Conservation (phyloP, 2,329 filamentous ascomycete species). For the Fusarium neocosmosporiellum region DNA sequence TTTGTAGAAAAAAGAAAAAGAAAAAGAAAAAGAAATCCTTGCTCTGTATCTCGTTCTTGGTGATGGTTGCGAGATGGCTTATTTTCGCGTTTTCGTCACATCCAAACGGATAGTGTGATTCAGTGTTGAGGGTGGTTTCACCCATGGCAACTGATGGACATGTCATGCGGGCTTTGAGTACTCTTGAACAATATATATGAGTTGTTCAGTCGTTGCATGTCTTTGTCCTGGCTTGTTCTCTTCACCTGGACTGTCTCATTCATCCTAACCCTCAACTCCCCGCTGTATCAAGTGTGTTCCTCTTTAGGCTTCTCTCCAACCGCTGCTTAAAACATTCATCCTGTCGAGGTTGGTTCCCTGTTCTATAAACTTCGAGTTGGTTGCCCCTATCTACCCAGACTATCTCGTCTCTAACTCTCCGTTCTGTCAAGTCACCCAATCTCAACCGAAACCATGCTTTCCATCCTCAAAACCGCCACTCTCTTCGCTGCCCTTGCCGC, state of each 20-base stretch:
- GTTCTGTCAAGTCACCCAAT: not conserved
- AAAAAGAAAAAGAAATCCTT: not conserved
- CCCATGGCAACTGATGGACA: not conserved
- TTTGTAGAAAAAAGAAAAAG: not conserved
- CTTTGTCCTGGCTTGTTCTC: not conserved
- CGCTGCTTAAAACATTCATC: not conserved
- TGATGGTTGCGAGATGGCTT: conserved; percentile 7
- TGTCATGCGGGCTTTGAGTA: not conserved
- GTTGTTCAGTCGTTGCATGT: not conserved
- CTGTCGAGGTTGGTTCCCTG: not conserved
- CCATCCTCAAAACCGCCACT: not conserved
- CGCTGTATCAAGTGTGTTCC: not conserved
- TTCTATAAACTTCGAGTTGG: not conserved
- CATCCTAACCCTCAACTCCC: not conserved
- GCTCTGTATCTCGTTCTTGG: not conserved
- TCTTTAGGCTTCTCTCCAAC: not conserved
- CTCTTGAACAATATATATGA: not conserved
- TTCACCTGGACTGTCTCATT: not conserved
- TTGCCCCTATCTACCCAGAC: not conserved
- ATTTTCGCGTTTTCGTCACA: not conserved
- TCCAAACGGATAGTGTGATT: not conserved
- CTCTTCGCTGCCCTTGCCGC: conserved; percentile 1
- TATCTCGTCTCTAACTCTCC: not conserved
- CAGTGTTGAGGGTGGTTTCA: not conserved
- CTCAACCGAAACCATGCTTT: conserved; percentile 9